These are phyloP conservation scores for Mycena haematopus DNA, from an alignment of 768 basidiomycete genomes.

Conservation along the genomic window DNA sequence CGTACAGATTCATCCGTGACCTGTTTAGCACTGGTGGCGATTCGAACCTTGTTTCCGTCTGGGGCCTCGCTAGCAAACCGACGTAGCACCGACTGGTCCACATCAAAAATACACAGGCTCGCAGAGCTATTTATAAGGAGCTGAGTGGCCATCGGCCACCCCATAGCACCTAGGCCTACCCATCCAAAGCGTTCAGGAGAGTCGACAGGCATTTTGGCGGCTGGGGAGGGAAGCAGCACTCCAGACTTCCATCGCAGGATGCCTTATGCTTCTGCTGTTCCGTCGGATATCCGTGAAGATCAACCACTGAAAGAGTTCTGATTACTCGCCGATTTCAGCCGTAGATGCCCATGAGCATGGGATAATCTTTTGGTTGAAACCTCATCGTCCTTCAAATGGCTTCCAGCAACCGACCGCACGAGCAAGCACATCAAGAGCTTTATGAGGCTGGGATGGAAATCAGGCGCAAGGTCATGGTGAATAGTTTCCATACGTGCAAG, in stretches of 20 bases:
- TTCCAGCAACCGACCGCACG: constrained; percentile 36
- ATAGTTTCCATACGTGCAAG: background rate
- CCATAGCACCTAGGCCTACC: constrained; percentile 51
- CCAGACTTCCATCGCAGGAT: constrained; percentile 1
- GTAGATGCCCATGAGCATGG: background rate
- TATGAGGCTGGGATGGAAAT: constrained; percentile 49
- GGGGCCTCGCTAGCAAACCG: constrained; percentile 36
- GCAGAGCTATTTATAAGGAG: constrained; percentile 41
- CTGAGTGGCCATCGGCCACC: constrained; percentile 49
- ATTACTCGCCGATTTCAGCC: constrained; percentile 4
- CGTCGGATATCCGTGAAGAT: constrained; percentile 20
- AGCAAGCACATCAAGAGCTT: constrained; percentile 46
- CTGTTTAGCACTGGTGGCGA: constrained; percentile 39
- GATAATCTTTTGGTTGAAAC: background rate
- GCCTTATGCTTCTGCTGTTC: constrained; percentile 16
- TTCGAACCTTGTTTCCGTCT: constrained; percentile 27
- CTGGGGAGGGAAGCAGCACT: background rate
- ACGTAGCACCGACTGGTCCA: constrained; percentile 36
- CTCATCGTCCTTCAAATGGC: constrained; percentile 29
- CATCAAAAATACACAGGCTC: constrained; percentile 43
- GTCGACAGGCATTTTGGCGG: constrained; percentile 18
- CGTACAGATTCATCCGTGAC: constrained; percentile 46
- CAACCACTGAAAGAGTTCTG: background rate
- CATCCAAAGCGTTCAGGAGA: constrained; percentile 41
- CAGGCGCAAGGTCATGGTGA: constrained; percentile 51